Evolutionary conservation across 129 eudicot genomes (phyloP), one percentile per base, ranked within the genome.

Genomic region (Tanacetum coccineum): DNA sequence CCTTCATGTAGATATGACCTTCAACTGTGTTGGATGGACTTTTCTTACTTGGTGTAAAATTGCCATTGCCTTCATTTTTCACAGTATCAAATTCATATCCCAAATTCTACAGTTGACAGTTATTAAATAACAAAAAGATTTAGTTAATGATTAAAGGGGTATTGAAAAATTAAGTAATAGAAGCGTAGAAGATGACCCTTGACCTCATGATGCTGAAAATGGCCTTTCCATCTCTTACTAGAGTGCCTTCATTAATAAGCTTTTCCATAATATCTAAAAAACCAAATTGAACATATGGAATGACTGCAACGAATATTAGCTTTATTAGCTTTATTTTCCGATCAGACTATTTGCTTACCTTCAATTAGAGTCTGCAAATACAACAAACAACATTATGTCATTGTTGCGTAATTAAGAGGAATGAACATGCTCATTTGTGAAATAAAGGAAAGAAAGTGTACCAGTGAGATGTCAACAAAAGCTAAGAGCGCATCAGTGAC

Each of bases 381-480:
- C 19, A n/a, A n/a, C n/a, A n/a, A n/a, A n/a, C n/a, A n/a, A n/a
- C n/a, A n/a, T n/a, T n/a, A n/a, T n/a, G n/a, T 13, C 45, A 22
- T 57, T 50, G 67, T 70, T 26, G 56, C 40, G 42, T 48, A 55
- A 50, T 14, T 74, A 20, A 66, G 65, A 57, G 57, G 51, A 6
- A 18, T 63, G 18, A 57, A 71, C 13, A 50, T 58, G 30, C 3
- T 3, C 40, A 42, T 40, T 20, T 18, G 11, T 9, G 12, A 3
- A 20, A 19, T 59, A 5, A 44, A 50, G 59, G 13, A 25, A 75
- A 59, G 70, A 42, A 20, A 45, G 6, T 40, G 48, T 84, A 93
- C 96, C 91, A 78, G 60, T 28, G 98, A 93, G 68, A 93, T 84
- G 66, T 88, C 96, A 36, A 96, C 89, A 83, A 93, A 93, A 80